Evolutionary conservation across 2,329 filamentous ascomycete genomes (phyloP).

Genomic region (Xylaria polymorpha): DNA sequence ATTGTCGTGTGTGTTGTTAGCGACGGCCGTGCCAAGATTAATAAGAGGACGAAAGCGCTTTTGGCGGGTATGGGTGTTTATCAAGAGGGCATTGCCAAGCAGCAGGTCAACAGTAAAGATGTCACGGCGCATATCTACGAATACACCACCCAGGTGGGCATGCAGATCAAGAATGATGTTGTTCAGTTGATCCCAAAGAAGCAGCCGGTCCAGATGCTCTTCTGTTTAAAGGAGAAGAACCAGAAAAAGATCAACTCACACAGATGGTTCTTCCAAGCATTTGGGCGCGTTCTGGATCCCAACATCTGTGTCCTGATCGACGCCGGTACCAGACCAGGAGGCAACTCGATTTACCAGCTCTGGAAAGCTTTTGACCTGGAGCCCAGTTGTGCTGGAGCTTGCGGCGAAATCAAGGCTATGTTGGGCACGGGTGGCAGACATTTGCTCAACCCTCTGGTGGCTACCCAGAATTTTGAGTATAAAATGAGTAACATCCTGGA

Average conservation of each 20-base stretch:
- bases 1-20: constrained; percentile 98
- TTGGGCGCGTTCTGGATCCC: constrained; percentile 89
- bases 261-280: constrained; percentile 98
- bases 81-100: constrained; percentile 98
- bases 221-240: constrained; percentile 99
- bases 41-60: constrained; percentile 87
- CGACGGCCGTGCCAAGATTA: constrained; percentile 92
- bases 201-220: constrained; percentile 94
- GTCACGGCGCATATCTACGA: constrained; percentile 98
- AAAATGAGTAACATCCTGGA: constrained; percentile 99
- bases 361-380: constrained; percentile 99
- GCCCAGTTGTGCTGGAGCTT: constrained; percentile 96
- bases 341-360: constrained; percentile 94
- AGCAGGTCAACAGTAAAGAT: constrained; percentile 95
- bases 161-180: constrained; percentile 90
- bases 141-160: constrained; percentile 86
- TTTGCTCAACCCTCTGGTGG: constrained; percentile 91
- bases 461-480: constrained; percentile 99
- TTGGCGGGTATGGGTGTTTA: constrained; percentile 95
- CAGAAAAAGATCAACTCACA: constrained; percentile 99
- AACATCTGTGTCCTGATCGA: constrained; percentile 98
- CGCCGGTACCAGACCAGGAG: constrained; percentile 93
- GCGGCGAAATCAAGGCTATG: constrained; percentile 97
- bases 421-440: constrained; percentile 87
- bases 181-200: constrained; percentile 86